A percentile compares a stretch with the other conserved stretches of the same genome.
These are phyloP conservation scores for Ocimum tenuiflorum DNA, from an alignment of 257 asterid species.

Conservation along the genomic window DNA sequence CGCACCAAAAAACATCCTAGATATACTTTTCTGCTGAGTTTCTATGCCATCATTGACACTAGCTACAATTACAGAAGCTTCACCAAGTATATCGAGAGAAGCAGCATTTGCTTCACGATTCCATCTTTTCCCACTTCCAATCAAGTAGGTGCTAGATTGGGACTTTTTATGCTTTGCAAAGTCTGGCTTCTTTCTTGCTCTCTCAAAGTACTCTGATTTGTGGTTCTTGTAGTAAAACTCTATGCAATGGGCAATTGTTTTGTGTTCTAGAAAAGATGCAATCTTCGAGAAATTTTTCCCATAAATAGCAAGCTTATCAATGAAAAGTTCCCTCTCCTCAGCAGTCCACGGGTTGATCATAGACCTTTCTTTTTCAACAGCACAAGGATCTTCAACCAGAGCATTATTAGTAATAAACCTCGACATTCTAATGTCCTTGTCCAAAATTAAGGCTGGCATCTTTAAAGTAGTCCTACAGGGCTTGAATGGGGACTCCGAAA, in stretches of 20 bases:
- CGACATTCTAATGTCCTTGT: slow-evolving; percentile 40
- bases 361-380: slow-evolving; percentile 68
- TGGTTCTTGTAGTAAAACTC: slow-evolving; percentile 95
- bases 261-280: slow-evolving; percentile 68
- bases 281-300: slow-evolving; percentile 80
- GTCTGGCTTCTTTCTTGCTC: slow-evolving; percentile 49
- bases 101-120: slow-evolving; percentile 61
- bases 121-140: slow-evolving; percentile 66
- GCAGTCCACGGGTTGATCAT: slow-evolving; percentile 64
- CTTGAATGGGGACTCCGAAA: slow-evolving; percentile 45
- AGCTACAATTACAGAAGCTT: slow-evolving; percentile 61
- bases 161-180: slow-evolving; percentile 44
- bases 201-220: slow-evolving; percentile 66
- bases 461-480: slow-evolving; percentile 50
- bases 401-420: slow-evolving; percentile 71
- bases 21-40: slow-evolving; percentile 32
- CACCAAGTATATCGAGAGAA: slow-evolving; percentile 79
- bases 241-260: slow-evolving; percentile 80
- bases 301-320: slow-evolving; percentile 52
- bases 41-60: slow-evolving; percentile 33
- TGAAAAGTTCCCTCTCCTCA: slow-evolving; percentile 61
- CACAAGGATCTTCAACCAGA: slow-evolving; percentile 76
- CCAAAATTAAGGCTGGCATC: slow-evolving; percentile 84
- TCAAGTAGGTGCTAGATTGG: slow-evolving; percentile 51
- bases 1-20: slow-evolving; percentile 31